phyloP scores from a whole-genome alignment of 495 filamentous ascomycete genomes.

The Neurospora sp. region DNA sequence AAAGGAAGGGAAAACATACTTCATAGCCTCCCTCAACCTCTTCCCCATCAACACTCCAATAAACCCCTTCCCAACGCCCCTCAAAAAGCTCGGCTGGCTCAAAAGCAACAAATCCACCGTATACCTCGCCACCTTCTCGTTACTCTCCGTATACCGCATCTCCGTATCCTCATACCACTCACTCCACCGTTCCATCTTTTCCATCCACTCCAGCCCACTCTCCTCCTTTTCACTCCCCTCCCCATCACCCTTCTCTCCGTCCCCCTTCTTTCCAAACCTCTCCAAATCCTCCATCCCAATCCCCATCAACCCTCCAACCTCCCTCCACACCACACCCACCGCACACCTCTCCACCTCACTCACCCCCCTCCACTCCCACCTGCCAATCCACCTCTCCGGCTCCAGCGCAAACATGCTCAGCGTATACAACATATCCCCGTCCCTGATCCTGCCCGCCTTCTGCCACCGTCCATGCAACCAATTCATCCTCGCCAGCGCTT shows the following conservation, averaged over 20 bases:
- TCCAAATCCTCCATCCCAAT: conserved; percentile 22
- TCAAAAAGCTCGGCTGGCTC: conserved; percentile 35
- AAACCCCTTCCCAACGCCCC: conserved; percentile 33
- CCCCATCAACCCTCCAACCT: conserved; percentile 32
- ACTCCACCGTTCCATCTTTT: conserved; percentile 47
- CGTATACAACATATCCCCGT: conserved; percentile 38
- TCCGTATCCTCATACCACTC: conserved; percentile 38
- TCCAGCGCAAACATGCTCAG: conserved; percentile 31
- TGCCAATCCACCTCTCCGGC: conserved; percentile 20
- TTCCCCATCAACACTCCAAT: conserved; percentile 50
- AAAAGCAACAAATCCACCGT: conserved; percentile 45
- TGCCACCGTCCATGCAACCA: conserved; percentile 35
- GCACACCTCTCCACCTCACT: conserved; percentile 35
- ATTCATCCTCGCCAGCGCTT: conserved; percentile 38
- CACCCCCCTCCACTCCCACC: conserved; percentile 35
- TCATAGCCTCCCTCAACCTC: conserved; percentile 48
- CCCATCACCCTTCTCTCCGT: not conserved
- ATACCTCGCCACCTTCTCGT: conserved; percentile 44
- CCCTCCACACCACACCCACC: conserved; percentile 29
- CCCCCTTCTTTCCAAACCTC: not conserved
- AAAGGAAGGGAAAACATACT: conserved; percentile 28
- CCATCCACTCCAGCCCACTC: conserved; percentile 51
- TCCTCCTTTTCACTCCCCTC: conserved; percentile 33
- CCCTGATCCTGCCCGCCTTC: conserved; percentile 27
- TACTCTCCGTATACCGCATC: conserved; percentile 50